phyloP scores from a whole-genome alignment of 192 early-diverging fungal species.

The Chytriomyces confervae region DNA sequence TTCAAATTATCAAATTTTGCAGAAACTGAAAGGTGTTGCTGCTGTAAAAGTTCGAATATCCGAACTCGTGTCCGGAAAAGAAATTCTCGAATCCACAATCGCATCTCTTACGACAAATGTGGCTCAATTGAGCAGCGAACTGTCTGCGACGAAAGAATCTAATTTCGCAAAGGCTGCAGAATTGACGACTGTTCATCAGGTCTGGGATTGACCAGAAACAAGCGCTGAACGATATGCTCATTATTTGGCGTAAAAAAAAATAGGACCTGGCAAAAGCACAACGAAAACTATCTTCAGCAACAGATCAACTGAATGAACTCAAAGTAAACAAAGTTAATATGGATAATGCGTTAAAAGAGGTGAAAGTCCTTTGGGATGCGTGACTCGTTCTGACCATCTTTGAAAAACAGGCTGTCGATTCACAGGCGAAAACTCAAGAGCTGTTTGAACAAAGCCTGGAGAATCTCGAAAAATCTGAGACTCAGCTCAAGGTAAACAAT shows the following conservation, averaged over 20 bases:
- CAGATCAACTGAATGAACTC: not conserved
- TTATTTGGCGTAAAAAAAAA: not conserved
- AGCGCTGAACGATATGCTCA: not conserved
- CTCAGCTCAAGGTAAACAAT: not conserved
- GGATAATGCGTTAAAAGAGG: not conserved
- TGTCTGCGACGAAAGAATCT: not conserved
- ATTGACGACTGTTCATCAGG: not conserved
- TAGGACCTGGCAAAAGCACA: not conserved
- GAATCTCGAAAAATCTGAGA: not conserved
- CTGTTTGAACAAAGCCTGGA: not conserved
- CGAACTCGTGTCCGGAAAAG: slow-evolving; percentile 1
- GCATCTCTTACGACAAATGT: not conserved
- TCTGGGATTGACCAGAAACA: not conserved
- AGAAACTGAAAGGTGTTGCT: slow-evolving; percentile 20
- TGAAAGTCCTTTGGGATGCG: not conserved
- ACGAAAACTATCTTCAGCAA: not conserved
- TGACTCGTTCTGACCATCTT: not conserved
- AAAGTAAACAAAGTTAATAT: not conserved
- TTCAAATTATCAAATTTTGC: not conserved
- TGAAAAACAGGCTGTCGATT: not conserved
- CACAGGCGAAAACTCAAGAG: not conserved
- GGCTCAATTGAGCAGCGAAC: not conserved
- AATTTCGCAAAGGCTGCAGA: not conserved
- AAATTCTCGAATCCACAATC: not conserved
- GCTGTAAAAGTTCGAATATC: slow-evolving; percentile 14